These are phyloP conservation scores for Tulasnella sp. DNA, from an alignment of 768 basidiomycete genomes.

Conservation along the genomic window DNA sequence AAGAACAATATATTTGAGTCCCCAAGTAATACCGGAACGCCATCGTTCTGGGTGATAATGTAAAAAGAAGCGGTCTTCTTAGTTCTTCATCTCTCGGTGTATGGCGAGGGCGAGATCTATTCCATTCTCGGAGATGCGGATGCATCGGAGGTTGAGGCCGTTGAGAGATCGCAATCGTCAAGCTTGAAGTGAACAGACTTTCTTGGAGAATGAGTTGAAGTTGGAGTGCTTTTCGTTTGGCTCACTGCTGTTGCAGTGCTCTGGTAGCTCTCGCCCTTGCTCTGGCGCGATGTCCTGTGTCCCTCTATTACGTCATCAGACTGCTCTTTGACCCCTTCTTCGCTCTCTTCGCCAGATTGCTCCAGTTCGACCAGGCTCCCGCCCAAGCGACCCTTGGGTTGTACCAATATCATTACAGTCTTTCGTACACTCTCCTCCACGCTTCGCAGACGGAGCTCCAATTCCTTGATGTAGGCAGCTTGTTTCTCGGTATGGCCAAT, in stretches of 20 bases:
- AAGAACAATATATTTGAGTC: too few relatives aligned
- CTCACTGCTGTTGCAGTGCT: not conserved
- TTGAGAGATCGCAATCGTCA: not conserved
- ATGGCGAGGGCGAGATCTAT: not conserved
- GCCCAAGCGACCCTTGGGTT: too few relatives aligned
- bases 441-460: not conserved
- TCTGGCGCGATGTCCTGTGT: not conserved
- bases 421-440: not conserved
- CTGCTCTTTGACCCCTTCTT: not conserved
- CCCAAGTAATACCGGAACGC: too few relatives aligned
- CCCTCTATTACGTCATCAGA: not conserved
- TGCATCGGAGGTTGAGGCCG: not conserved
- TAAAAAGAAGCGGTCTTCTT: too few relatives aligned
- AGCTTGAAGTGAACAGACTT: not conserved
- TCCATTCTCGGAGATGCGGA: not conserved
- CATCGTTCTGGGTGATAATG: too few relatives aligned
- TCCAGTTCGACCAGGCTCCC: not conserved
- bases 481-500: not conserved
- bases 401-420: too few relatives aligned
- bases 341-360: not conserved
- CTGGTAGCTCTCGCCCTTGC: not conserved
- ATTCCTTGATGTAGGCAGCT: not conserved
- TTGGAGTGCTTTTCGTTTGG: not conserved
- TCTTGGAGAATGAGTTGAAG: not conserved
- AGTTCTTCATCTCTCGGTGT: not conserved